A percentile compares a stretch with the other conserved stretches of the same genome.
Conservation (phyloP, 2,329 filamentous ascomycete species). For the Blumeria hordei region DNA sequence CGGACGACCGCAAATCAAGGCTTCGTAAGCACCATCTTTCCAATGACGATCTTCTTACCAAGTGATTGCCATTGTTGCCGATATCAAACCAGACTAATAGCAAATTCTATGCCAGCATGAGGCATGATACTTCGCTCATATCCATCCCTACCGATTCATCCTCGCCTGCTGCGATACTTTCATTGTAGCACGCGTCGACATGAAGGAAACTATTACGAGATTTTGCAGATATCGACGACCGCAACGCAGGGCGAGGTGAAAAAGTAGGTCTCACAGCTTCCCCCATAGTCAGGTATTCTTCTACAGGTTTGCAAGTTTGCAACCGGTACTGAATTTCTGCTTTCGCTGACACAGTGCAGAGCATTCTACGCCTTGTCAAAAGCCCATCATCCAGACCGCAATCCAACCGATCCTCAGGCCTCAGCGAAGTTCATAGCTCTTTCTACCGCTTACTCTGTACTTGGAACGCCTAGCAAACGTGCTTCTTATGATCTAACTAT, state of each 20-base stretch:
- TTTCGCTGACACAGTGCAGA: slow-evolving; percentile 16
- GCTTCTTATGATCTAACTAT: slow-evolving; percentile 57
- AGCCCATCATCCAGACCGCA: slow-evolving; percentile 75
- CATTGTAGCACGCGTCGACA: slow-evolving; percentile 19
- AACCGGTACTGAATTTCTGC: background rate
- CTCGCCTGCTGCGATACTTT: slow-evolving; percentile 16
- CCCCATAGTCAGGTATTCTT: background rate
- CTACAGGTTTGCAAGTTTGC: background rate
- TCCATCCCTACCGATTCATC: slow-evolving; percentile 4
- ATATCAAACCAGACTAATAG: background rate
- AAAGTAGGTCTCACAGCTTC: slow-evolving; percentile 26
- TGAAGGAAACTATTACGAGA: slow-evolving; percentile 52
- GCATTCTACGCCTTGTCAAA: slow-evolving; percentile 85
- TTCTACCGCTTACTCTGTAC: slow-evolving; percentile 58
- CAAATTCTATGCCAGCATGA: slow-evolving; percentile 21
- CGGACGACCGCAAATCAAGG: too few species aligned
- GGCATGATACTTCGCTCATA: slow-evolving; percentile 31
- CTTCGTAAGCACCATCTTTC: too few species aligned
- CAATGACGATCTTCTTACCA: too few species aligned
- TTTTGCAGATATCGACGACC: slow-evolving; percentile 43
- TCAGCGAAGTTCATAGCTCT: slow-evolving; percentile 58
- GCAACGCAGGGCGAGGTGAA: slow-evolving; percentile 64
- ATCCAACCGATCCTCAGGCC: slow-evolving; percentile 50
- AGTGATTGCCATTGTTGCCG: too few species aligned
- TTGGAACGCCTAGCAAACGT: slow-evolving; percentile 51